A percentile compares a stretch with the other conserved stretches of the same genome.
phyloP scores from a whole-genome alignment of 2,329 filamentous ascomycete species.

The Aspergillus fructus region DNA sequence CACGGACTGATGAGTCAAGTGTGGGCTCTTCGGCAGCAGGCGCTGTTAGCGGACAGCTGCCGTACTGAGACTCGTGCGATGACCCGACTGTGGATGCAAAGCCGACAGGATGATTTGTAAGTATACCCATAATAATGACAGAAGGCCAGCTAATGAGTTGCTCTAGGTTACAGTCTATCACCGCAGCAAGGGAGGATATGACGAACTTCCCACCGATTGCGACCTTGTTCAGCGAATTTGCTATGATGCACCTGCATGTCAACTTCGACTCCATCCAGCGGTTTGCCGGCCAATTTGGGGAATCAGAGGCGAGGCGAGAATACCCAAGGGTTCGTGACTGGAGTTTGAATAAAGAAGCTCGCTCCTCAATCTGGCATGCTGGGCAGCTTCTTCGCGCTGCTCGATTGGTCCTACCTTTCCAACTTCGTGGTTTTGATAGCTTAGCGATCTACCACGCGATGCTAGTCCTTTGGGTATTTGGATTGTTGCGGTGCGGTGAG shows the following conservation, averaged over 20 bases:
- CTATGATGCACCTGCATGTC: constrained; percentile 1
- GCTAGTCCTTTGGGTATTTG: constrained; percentile 2
- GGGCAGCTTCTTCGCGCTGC: constrained; percentile 3
- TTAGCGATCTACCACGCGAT: constrained; percentile 3
- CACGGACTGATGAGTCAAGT: constrained; percentile 7
- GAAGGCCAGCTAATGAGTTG: neutral
- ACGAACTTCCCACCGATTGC: neutral
- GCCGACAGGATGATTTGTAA: constrained; percentile 3
- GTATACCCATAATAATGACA: neutral
- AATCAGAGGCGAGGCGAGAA: constrained; percentile 2
- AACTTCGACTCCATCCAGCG: constrained; percentile 5
- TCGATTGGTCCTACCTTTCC: constrained; percentile 1
- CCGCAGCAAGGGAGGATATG: neutral
- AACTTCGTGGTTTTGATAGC: constrained; percentile 5
- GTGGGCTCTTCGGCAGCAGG: constrained; percentile 3
- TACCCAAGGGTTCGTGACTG: constrained; percentile 5
- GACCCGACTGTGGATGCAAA: constrained; percentile 4
- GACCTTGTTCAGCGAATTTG: neutral
- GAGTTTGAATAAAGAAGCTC: neutral
- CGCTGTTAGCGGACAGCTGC: neutral
- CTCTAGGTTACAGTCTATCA: neutral
- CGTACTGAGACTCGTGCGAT: neutral
- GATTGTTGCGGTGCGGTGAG: constrained; percentile 1
- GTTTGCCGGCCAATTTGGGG: constrained; percentile 8
- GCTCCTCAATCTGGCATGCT: constrained; percentile 3